Evolutionary conservation across 257 asterid genomes (phyloP), one percentile per base, ranked within the genome.

Genomic region (Solanum chiquidenum): DNA sequence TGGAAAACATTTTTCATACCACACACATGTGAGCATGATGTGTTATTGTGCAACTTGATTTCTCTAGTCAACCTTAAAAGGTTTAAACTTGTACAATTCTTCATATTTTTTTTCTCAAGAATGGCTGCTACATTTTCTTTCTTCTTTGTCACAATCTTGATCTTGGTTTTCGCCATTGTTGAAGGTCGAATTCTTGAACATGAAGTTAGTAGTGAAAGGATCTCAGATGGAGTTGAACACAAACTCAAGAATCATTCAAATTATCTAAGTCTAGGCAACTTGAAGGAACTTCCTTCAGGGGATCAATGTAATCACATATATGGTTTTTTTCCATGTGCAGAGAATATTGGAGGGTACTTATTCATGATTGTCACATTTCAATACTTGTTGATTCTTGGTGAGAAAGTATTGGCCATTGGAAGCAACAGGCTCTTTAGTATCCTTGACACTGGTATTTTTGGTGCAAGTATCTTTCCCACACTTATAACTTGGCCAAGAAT

Each of bases 391-490:
- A 86, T 90, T 79, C 69, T 91, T 16, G 94, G 91, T 80, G 92
- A 89, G 40, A 86, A 89, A 42, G 73, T 90, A 10, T 73, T 92
- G 35, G 14, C 88, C 7, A 76, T 62, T 74, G 93, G 94, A 40
- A 91, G 93, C 87, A 91, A 92, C 84, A 68, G 71, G 64, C 84
- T 92, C 80, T 92, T 92, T 86, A 90, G 89, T 76, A 92, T 91
- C 29, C 46, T 90, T 69, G 94, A 93, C 5, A 91, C 94, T 40
- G 93, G 94, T 21, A 88, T 92, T 5, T 89, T 90, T 85, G 93
- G 94, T 7, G 92, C 93, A 66, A 89, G 87, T 75, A 27, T 91
- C 46, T 92, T 92, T 49, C 89, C 89, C 16, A 83, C 90, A 88
- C 91, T 92, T 77, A 87, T 79, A 23, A 90, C 88, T 40, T 83